Base-by-base conservation (phyloP, 78 protist genomes). In the Planoprotostelium fungivorum region DNA sequence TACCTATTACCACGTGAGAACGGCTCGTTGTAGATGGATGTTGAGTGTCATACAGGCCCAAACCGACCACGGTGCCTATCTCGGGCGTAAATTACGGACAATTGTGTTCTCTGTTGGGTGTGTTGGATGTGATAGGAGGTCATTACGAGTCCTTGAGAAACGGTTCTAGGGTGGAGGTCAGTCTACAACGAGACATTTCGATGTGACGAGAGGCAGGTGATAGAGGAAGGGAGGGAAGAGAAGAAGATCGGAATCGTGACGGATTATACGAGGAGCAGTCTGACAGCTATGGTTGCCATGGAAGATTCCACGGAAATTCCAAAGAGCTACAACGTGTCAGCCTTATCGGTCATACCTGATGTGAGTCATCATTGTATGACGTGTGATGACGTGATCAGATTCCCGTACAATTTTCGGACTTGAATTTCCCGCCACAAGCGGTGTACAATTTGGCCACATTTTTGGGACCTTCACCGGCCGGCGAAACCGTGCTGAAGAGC, bases 131-230 rank as follows among this genome's bases (percentile, higher is more conserved):
- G 10, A 29, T 92, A 63, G 84, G 91, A 0, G 94, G 94, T 23
- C 88, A 92, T 63, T 73, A 89, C 1, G 94, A 92, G 84, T 90
- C 91, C 0, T 37, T 92, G 0, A 89, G 94, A 90, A 34, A 28
- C 25, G 94, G 94, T 0, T 63, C 94, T 9, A 38, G 94, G 63
- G 94, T 92, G 23, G 89, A 88, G 29, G 91, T 92, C 10, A 25
- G 73, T 25, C 73, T 16, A 51, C 73, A 51, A 25, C 16, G 73
- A 51, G 73, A 51, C 16, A 51, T 51, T 16, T 51, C 16, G 73
- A 25, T n/a, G n/a, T n/a, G n/a, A n/a, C n/a, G n/a, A n/a, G n/a
- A n/a, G n/a, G 16, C 73, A 51, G 73, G 16, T 51, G 5, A 25
- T 16, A 5, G 31, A 51, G 73, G 16, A 51, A 5, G 16, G 5